These are phyloP conservation scores for Candida loeiensis DNA, from an alignment of 805 yeast species.

Conservation along the genomic window DNA sequence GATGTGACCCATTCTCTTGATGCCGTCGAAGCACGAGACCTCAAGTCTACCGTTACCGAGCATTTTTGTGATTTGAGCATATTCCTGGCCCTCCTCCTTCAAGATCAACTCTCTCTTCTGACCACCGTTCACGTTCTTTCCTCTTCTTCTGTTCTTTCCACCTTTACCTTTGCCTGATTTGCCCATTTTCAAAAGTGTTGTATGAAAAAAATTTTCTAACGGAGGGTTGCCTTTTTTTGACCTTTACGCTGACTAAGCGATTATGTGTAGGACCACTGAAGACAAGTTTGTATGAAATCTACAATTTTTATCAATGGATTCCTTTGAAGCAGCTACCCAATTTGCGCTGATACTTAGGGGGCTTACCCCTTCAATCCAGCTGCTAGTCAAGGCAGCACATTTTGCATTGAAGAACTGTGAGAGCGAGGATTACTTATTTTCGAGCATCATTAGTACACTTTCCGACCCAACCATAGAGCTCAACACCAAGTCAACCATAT, in stretches of 20 bases:
- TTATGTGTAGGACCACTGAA: not conserved
- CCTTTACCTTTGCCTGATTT: constrained; percentile 77
- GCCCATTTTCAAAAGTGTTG: constrained; percentile 48
- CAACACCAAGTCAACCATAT: constrained; percentile 60
- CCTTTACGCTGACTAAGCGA: constrained; percentile 1
- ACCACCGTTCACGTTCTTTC: constrained; percentile 88
- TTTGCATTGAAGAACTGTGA: constrained; percentile 57
- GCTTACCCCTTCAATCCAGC: constrained; percentile 60
- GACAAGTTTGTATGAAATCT: not conserved
- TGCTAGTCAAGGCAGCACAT: constrained; percentile 49
- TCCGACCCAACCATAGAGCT: constrained; percentile 46
- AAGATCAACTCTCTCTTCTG: constrained; percentile 91
- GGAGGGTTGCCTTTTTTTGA: not conserved
- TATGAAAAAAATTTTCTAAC: constrained; percentile 2
- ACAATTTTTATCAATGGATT: constrained; percentile 56
- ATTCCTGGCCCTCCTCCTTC: constrained; percentile 97
- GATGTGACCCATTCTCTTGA: constrained; percentile 92
- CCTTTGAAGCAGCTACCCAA: constrained; percentile 80
- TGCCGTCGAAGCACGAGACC: constrained; percentile 92
- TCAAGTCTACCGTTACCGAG: constrained; percentile 97
- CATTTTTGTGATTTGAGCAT: constrained; percentile 97
- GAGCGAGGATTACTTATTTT: constrained; percentile 63
- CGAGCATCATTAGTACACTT: constrained; percentile 61
- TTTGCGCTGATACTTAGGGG: constrained; percentile 63
- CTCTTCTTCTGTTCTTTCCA: constrained; percentile 96